Evolutionary conservation across 106 monocot genomes (phyloP).

Genomic region (Acorus calamus): DNA sequence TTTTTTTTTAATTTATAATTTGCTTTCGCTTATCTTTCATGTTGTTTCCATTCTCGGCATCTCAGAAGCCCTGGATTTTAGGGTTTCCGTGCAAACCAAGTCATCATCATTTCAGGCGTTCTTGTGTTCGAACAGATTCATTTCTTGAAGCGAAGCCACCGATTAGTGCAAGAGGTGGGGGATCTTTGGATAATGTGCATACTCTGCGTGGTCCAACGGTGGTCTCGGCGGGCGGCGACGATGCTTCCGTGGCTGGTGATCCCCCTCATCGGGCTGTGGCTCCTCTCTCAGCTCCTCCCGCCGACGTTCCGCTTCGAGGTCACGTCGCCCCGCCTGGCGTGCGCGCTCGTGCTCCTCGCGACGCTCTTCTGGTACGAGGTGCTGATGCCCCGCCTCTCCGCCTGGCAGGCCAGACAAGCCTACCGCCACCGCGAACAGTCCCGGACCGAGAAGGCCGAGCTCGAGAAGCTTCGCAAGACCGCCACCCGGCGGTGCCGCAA

Average conservation of each 20-base stretch:
- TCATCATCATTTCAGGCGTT: too few species aligned
- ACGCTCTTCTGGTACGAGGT: slow-evolving; percentile 66
- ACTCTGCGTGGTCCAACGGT: slow-evolving; percentile 59
- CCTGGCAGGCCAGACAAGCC: slow-evolving; percentile 49
- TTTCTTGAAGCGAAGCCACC: too few species aligned
- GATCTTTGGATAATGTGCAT: slow-evolving; percentile 50
- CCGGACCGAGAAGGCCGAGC: slow-evolving; percentile 34
- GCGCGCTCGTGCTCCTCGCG: slow-evolving; percentile 43
- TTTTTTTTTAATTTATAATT: too few species aligned
- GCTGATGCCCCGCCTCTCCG: slow-evolving; percentile 39
- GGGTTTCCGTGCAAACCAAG: too few species aligned
- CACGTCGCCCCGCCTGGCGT: slow-evolving; percentile 56
- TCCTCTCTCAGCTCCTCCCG: slow-evolving; percentile 46
- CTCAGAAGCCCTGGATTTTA: too few species aligned
- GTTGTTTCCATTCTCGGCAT: too few species aligned
- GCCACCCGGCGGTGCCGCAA: slow-evolving; percentile 28
- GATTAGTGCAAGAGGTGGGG: not conserved
- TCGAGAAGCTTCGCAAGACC: slow-evolving; percentile 50
- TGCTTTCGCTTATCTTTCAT: too few species aligned
- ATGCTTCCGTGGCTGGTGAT: slow-evolving; percentile 74
- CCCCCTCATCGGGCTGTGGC: slow-evolving; percentile 47
- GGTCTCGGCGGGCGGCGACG: slow-evolving; percentile 43
- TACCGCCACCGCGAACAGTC: slow-evolving; percentile 41
- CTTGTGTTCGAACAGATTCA: too few species aligned
- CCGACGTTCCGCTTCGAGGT: slow-evolving; percentile 46